Evolutionary conservation across 2,329 filamentous ascomycete genomes (phyloP), one percentile per base, ranked within the genome.

Genomic region (Xylariales sp.): DNA sequence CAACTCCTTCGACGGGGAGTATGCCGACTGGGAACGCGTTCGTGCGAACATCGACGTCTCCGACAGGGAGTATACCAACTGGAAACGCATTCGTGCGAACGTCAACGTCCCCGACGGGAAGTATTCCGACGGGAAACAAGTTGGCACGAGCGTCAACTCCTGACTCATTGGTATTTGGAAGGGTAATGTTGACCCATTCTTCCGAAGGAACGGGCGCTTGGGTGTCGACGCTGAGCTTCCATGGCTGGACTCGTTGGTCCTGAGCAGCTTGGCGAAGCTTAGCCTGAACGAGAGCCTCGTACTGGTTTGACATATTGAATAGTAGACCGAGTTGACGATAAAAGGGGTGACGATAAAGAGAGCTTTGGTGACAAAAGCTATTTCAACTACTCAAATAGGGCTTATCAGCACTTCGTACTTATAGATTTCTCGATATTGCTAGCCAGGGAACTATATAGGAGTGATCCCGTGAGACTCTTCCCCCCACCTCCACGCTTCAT

Each of bases 151-250:
- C 54, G 23, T 56, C 54, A 6, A 56, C 28, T 9, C 18, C 36
- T 23, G 53, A 43, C 46, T 61, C 18, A 18, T n/a, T 52, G 1
- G 34, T 32, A 16, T 9, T 52, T 10, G 16, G n/a, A 12, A 12
- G 14, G 41, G 58, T 45, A 50, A 68, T 48, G 5, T 52, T 53
- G 39, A 67, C 36, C 64, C 64, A 67, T 54, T 67, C 64, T 14
- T 58, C 64, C 7, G 34, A 34, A 32, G 52, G 52, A 34, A 41
- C 34, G 16, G 58, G 16, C 18, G 48, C 34, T 14, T 49, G 7
- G 28, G 59, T 67, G 52, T 67, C 41, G 52, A 59, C 54, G 46
- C 34, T 67, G 36, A 39, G 34, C 59, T 67, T 67, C 64, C 64
- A 67, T 23, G 64, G 64, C 39, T 67, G 64, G 28, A 49, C 48